A percentile compares a stretch with the other conserved stretches of the same genome.
These are phyloP conservation scores for Kwoniella shivajii DNA, from an alignment of 1,284 basidiomycete species.

Conservation along the genomic window DNA sequence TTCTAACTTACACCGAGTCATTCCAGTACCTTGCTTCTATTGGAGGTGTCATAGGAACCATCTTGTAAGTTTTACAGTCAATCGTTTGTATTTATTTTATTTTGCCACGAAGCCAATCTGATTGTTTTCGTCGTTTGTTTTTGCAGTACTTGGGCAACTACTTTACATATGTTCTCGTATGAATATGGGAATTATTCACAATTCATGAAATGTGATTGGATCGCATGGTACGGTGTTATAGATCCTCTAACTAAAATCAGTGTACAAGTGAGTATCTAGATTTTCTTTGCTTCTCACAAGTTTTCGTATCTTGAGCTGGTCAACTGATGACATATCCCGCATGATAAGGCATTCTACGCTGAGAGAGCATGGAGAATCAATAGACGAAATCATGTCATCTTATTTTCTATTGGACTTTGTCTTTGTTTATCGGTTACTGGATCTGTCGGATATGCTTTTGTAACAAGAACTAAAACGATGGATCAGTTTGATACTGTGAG, in stretches of 20 bases:
- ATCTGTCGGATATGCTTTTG: conserved; percentile 14
- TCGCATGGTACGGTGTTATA: conserved; percentile 19
- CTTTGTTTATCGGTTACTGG: conserved; percentile 14
- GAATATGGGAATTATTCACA: conserved; percentile 17
- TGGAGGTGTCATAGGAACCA: conserved; percentile 9
- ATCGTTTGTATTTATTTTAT: neutral
- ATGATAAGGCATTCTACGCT: conserved; percentile 15
- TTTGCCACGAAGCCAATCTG: neutral
- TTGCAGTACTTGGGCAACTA: conserved; percentile 18
- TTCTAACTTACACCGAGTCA: neutral
- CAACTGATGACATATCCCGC: neutral
- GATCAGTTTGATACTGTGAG: conserved; percentile 10
- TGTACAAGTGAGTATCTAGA: conserved; percentile 12
- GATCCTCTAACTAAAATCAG: conserved; percentile 19
- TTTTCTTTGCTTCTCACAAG: neutral
- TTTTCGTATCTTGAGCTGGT: neutral
- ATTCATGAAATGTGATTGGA: conserved; percentile 18
- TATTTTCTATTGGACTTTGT: conserved; percentile 11
- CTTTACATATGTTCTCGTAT: conserved; percentile 18
- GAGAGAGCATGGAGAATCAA: conserved; percentile 24
- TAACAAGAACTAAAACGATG: conserved; percentile 1
- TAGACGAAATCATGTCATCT: conserved; percentile 5
- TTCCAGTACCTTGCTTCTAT: conserved; percentile 12
- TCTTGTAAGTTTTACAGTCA: conserved; percentile 9
- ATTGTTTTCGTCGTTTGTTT: neutral